Base-by-base conservation (phyloP, 2,329 filamentous ascomycete genomes). In the Coniochaeta sp. region DNA sequence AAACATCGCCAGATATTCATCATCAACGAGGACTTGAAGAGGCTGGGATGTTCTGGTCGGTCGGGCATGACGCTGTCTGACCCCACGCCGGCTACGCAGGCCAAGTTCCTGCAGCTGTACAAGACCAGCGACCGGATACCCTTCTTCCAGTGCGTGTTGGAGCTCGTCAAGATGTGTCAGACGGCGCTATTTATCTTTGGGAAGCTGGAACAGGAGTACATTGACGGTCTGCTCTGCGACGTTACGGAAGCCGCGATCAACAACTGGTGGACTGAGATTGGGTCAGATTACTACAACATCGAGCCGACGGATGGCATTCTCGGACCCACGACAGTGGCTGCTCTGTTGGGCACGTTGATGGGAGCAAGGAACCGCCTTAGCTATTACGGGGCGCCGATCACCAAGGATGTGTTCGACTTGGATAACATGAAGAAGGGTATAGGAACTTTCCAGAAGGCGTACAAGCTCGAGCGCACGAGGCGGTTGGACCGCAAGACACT, bases 261-360 rank as follows among this genome's bases (percentile, higher is more conserved):
- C 55, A 89, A 96, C 66, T 99, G 94, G 94, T 97, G 94, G 94
- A 85, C 88, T 1, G 89, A 96, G 61, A 86, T 96, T 54, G 94
- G 94, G 1, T 86, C 85, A 0, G 92, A 97, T 58, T 86, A 94
- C 62, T 96, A 92, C 73, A 95, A 92, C 51, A 82, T 91, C 30
- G 94, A 97, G 67, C 92, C 94, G 1, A 87, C 87, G 8, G 94
- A 99, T 69, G 92, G 92, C 12, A 91, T 95, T 20, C 73, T 99
- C 2, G 94, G 94, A 0, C 91, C 94, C 2, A 95, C 89, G 0
- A 96, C 91, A 0, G 91, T 97, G 7, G 84, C 91, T 20, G 92
- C 89, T 2, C 70, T 99, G 18, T 72, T 99, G 4, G 94, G 94
- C 3, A 85, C 94, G 66, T 74, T 96, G 6, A 87, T 96, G 75